Percentiles rank a stretch among this genome's conserved stretches.
phyloP scores from a whole-genome alignment of 257 asterid genomes.

The Solanum ahanhuiri region DNA sequence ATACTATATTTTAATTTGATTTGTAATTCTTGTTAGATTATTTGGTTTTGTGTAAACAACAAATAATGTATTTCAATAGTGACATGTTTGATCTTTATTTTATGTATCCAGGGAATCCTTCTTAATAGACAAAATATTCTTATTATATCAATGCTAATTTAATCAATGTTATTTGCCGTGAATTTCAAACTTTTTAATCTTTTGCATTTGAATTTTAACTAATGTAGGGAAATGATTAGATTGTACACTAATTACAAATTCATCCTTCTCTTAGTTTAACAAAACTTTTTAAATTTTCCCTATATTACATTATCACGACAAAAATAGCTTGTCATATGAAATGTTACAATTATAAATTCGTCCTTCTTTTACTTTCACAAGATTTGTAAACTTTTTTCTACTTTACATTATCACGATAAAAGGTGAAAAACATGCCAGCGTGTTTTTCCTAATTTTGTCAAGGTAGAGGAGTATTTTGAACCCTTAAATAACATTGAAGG shows the following conservation, averaged over 20 bases:
- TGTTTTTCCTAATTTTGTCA: neutral
- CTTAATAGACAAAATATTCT: neutral
- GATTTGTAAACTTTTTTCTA: fast-evolving
- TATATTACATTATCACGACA: neutral
- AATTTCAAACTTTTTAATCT: neutral
- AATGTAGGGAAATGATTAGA: neutral
- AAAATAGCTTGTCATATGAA: neutral
- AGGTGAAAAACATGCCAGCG: fast-evolving
- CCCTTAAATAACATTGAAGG: neutral
- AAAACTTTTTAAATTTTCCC: neutral
- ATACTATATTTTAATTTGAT: neutral
- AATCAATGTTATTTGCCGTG: neutral
- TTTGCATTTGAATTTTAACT: neutral
- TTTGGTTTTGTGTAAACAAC: neutral
- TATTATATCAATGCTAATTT: neutral
- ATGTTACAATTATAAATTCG: too few species aligned
- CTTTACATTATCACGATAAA: neutral
- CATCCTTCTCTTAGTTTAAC: neutral
- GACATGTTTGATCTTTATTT: neutral
- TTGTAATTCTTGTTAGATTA: neutral
- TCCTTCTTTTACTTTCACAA: neutral
- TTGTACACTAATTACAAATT: neutral
- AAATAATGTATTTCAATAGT: neutral
- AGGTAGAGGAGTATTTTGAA: neutral
- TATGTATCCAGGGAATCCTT: neutral